Percentiles rank a stretch among this genome's conserved stretches.
These are phyloP conservation scores for Phyllosticta citrichinensis DNA, from an alignment of 2,329 filamentous ascomycete genomes.

Conservation along the genomic window DNA sequence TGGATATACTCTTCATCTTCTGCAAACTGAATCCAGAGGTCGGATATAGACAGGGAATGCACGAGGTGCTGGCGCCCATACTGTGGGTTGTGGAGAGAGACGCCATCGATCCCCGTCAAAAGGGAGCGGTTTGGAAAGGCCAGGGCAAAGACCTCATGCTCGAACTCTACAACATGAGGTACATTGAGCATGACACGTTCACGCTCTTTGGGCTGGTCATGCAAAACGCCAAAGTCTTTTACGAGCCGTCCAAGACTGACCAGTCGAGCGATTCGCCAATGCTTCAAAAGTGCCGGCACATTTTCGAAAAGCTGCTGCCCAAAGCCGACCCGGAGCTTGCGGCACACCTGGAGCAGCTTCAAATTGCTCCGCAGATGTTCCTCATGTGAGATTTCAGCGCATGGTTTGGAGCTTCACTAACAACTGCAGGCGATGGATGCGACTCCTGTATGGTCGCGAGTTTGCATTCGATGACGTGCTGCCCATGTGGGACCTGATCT, in stretches of 20 bases:
- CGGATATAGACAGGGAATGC: slow-evolving; percentile 97
- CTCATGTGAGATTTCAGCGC: slow-evolving; percentile 56
- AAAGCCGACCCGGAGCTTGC: slow-evolving; percentile 77
- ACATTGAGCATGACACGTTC: slow-evolving; percentile 85
- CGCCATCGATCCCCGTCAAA: slow-evolving; percentile 46
- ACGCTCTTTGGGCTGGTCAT: slow-evolving; percentile 77
- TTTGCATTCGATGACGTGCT: slow-evolving; percentile 82
- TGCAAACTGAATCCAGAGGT: slow-evolving; percentile 82
- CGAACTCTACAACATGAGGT: slow-evolving; percentile 59
- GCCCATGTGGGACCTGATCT: slow-evolving; percentile 80
- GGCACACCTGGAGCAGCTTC: slow-evolving; percentile 67
- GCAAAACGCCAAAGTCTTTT: slow-evolving; percentile 78
- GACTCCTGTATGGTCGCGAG: slow-evolving; percentile 84
- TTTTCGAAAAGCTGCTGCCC: slow-evolving; percentile 72
- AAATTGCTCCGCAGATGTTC: slow-evolving; percentile 93
- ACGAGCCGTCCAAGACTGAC: slow-evolving; percentile 50
- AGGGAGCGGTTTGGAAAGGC: not conserved
- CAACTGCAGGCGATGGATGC: slow-evolving; percentile 68
- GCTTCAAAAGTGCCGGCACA: slow-evolving; percentile 72
- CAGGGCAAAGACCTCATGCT: slow-evolving; percentile 44
- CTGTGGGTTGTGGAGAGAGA: slow-evolving; percentile 77
- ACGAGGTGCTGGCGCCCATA: slow-evolving; percentile 85
- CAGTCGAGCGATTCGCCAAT: slow-evolving; percentile 53
- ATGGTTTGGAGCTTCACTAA: slow-evolving; percentile 14
- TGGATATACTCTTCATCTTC: slow-evolving; percentile 88